Evolutionary conservation across 2,329 filamentous ascomycete genomes (phyloP).

Genomic region (Aureobasidium leucospermi): DNA sequence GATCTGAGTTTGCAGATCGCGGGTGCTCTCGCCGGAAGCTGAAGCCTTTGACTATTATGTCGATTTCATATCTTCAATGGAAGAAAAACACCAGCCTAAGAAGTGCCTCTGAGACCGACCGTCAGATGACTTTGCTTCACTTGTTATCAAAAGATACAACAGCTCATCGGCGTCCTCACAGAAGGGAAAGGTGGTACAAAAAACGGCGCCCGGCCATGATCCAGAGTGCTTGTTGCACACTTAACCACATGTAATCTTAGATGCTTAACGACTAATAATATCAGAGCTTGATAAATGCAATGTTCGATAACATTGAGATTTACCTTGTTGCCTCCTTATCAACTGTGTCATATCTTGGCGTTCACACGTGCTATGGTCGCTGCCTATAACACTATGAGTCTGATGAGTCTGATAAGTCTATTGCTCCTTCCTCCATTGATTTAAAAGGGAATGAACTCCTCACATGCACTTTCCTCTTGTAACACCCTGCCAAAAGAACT

Average conservation of each 20-base stretch:
- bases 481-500: no score
- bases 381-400: no score
- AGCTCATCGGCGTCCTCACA: background rate
- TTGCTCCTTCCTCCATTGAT: no score
- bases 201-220: background rate
- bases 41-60: background rate
- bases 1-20: slow-evolving; percentile 72
- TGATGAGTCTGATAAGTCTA: no score
- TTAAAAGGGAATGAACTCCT: no score
- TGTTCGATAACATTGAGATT: background rate
- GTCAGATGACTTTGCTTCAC: background rate
- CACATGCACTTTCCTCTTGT: no score
- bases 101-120: background rate
- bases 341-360: no score
- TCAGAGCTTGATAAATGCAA: background rate
- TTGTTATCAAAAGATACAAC: background rate
- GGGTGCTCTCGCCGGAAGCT: slow-evolving; percentile 17
- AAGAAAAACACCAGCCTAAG: background rate
- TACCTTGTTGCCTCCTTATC: no score
- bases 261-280: background rate
- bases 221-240: background rate
- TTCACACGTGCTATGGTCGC: no score
- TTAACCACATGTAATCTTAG: background rate
- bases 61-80: background rate
- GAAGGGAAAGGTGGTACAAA: background rate